phyloP scores from a whole-genome alignment of 2,329 filamentous ascomycete genomes.

The Dothideomycetidae sp. region DNA sequence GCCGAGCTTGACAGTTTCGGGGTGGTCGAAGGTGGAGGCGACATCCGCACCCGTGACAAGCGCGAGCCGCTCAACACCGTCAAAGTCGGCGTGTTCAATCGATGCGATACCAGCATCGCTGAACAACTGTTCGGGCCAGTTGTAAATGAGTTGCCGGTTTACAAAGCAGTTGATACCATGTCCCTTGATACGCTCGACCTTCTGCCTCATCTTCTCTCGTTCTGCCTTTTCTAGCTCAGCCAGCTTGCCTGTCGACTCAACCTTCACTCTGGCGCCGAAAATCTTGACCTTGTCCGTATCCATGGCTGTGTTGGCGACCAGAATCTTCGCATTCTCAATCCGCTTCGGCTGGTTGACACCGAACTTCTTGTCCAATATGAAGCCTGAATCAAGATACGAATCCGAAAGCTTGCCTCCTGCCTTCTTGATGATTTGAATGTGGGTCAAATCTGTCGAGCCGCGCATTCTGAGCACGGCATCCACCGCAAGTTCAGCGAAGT shows the following conservation, averaged over 20 bases:
- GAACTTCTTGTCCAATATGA: conserved; percentile 98
- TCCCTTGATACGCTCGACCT: conserved; percentile 97
- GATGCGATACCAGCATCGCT: conserved; percentile 95
- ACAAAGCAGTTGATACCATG: conserved; percentile 99
- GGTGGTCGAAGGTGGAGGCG: conserved; percentile 93
- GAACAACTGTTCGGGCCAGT: conserved; percentile 98
- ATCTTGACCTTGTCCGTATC: conserved; percentile 99
- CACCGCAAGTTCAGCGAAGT: conserved; percentile 79
- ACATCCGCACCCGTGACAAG: conserved; percentile 96
- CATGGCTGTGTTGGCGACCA: conserved; percentile 97
- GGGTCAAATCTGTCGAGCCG: conserved; percentile 82
- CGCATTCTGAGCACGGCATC: conserved; percentile 84
- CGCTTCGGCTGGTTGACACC: conserved; percentile 97
- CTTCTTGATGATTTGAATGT: conserved; percentile 99
- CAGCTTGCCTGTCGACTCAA: conserved; percentile 87
- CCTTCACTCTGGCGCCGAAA: conserved; percentile 93
- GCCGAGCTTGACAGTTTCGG: conserved; percentile 90
- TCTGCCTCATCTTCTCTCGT: conserved; percentile 98
- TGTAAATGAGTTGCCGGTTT: conserved; percentile 98
- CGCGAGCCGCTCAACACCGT: conserved; percentile 88
- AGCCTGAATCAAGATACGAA: conserved; percentile 94
- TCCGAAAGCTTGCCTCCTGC: conserved; percentile 93
- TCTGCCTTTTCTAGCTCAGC: conserved; percentile 98
- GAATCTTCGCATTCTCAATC: conserved; percentile 93
- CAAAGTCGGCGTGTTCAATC: conserved; percentile 97